Evolutionary conservation across 1,139 yeast genomes (phyloP), one percentile per base, ranked within the genome.

Genomic region (Hansenula sp.): DNA sequence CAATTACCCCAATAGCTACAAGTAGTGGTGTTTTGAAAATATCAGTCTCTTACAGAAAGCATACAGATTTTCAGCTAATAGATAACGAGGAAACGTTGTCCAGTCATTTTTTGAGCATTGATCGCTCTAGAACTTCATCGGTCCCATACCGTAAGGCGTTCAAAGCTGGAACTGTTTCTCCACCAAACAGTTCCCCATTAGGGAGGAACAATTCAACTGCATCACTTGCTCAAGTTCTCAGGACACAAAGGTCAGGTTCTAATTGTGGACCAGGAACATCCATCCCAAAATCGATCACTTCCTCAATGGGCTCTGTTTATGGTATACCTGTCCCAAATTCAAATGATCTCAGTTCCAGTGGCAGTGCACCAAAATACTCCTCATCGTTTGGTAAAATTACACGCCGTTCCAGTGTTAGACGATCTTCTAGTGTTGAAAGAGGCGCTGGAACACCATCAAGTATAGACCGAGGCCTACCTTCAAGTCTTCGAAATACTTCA

Each of bases 11-110:
- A 0, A 78, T 93, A 3, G 73, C 75, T 45, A 88, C 96, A 0
- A 80, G 86, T 13, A 68, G 79, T 38, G 99, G 99, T 0, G 68
- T 83, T 2, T 64, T 93, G 41, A 74, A 80, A 49, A 74, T 88
- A 10, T 79, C 94, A 0, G 91, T 88, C 1, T 85, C 94, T 6
- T 91, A 85, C 59, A 74, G 99, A 47, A 73, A 71, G 34, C 86
- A 88, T 57, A 74, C 80, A 48, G 76, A 79, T 43, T 93, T 91
- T 63, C 68, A 74, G 35, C 69, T 88, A 17, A 77, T 74, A 50
- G 91, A 85, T 53, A 77, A 80, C 36, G 91, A 85, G 58, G 81
- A 79, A 43, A 64, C 81, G 3, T 62, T 84, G 29, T 77, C 86
- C 11, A 74, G 73, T 30, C 87, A 82, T 50, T 82, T 82, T 54